phyloP scores from a whole-genome alignment of 108 stramenopile species.

The Cylindrotheca closterium region DNA sequence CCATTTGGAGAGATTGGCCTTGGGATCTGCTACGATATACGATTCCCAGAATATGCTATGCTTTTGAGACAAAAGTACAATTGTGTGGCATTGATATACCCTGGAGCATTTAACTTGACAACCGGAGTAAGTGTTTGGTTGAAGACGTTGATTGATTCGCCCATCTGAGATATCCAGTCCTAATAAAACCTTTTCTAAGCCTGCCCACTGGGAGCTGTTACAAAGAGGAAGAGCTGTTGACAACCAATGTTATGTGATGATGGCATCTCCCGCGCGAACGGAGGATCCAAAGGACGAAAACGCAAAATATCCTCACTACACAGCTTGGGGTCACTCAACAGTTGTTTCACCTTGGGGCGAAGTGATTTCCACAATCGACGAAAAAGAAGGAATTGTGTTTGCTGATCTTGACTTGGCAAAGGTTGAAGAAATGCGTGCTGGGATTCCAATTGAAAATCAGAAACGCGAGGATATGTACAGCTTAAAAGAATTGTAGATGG shows the following conservation, averaged over 20 bases:
- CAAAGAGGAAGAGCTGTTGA: conserved; percentile 97
- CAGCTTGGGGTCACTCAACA: conserved; percentile 99
- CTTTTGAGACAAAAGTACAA: conserved; percentile 78
- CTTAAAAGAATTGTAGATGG: conserved; percentile 32
- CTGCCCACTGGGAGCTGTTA: conserved; percentile 98
- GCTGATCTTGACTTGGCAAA: conserved; percentile 88
- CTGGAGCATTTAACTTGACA: conserved; percentile 99
- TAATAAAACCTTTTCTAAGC: conserved; percentile 15
- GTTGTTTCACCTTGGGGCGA: conserved; percentile 97
- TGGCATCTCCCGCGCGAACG: conserved; percentile 92
- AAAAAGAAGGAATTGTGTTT: conserved; percentile 77
- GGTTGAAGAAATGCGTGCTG: conserved; percentile 79
- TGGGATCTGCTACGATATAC: conserved; percentile 99
- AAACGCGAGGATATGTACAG: conserved; percentile 78
- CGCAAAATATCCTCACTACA: conserved; percentile 86
- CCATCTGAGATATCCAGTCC: background rate
- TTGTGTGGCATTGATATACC: conserved; percentile 82
- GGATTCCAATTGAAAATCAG: conserved; percentile 76
- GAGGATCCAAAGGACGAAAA: conserved; percentile 25
- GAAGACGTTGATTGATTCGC: background rate
- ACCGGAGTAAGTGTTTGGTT: conserved; percentile 56
- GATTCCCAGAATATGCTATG: conserved; percentile 97
- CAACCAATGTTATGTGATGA: conserved; percentile 94
- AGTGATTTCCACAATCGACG: conserved; percentile 90
- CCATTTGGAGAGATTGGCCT: conserved; percentile 91